phyloP scores from a whole-genome alignment of 2,329 filamentous ascomycete species.

The Fusarium armeniacum region DNA sequence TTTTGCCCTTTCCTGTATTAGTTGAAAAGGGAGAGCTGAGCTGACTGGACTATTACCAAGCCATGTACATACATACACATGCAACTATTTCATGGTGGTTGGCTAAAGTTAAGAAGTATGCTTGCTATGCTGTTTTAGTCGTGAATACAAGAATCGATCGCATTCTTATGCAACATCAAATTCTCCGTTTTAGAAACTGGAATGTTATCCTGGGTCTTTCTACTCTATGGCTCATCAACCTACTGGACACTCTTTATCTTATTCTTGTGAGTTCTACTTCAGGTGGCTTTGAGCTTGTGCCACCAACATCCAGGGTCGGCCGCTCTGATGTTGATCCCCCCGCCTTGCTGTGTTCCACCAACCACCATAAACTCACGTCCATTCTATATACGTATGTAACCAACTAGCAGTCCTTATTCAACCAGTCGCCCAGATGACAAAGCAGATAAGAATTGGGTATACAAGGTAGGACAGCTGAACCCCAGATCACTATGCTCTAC shows the following conservation, averaged over 20 bases:
- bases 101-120: constrained; percentile 5
- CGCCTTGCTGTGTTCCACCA: constrained; percentile 23
- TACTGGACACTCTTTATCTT: background rate
- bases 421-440: background rate
- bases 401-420: background rate
- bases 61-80: constrained; percentile 25
- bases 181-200: background rate
- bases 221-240: background rate
- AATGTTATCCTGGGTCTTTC: background rate
- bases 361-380: constrained; percentile 10
- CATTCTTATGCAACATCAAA: background rate
- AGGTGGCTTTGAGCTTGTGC: constrained; percentile 22
- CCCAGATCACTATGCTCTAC: background rate
- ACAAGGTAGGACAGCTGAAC: background rate
- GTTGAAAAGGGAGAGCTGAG: constrained; percentile 39
- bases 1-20: constrained; percentile 22
- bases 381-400: background rate
- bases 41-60: constrained; percentile 48
- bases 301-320: constrained; percentile 37
- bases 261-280: background rate
- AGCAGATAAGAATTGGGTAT: background rate
- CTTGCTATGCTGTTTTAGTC: background rate
- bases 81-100: constrained; percentile 22
- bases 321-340: constrained; percentile 28
- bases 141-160: background rate